Evolutionary conservation across 768 basidiomycete species (phyloP), one percentile per base, ranked within the genome.

Genomic region (Tricholoma terreum): DNA sequence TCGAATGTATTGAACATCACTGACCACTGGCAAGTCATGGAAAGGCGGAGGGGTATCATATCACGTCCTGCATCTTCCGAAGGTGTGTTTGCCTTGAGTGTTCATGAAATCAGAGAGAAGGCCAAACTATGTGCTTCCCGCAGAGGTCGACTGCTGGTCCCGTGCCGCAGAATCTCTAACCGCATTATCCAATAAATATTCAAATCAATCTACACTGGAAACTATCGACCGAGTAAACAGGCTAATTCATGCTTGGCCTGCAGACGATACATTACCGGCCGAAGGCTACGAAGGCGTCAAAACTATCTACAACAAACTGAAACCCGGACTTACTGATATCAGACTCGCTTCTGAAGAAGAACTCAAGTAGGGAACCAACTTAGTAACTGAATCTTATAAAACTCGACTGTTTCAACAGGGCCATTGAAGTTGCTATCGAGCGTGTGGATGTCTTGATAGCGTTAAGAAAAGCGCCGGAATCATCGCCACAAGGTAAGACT

Each of bases 101-200:
- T 31, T 7, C 31, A 22, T 57, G 34, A 31, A n/a, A 49, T 49
- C 10, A 17, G 27, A 48, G 15, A n/a, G n/a, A 31, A 15, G 14
- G 3, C 27, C 21, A 49, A 22, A 52, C 42, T 17, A 35, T 30
- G 21, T 31, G 57, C 62, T 58, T 59, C 60, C 60, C 55, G 53
- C 71, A 93, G 90, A 92, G 75, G 73, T 89, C 60, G 84, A 89
- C 55, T 87, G 78, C 65, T 93, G 90, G 90, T 78, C 83, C 50
- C 86, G 84, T 69, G 85, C 87, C 33, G 77, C 82, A 30, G 73
- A 77, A 54, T 82, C 86, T 33, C 71, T 92, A 56, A 79, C 73
- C 61, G 71, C 74, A 17, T 74, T 90, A 35, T 80, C 84, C 12
- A 74, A 71, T 56, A 75, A 84, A 60, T 86, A 82, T 67, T 70